phyloP scores from a whole-genome alignment of 768 basidiomycete species.

The Chalciporus chontae region DNA sequence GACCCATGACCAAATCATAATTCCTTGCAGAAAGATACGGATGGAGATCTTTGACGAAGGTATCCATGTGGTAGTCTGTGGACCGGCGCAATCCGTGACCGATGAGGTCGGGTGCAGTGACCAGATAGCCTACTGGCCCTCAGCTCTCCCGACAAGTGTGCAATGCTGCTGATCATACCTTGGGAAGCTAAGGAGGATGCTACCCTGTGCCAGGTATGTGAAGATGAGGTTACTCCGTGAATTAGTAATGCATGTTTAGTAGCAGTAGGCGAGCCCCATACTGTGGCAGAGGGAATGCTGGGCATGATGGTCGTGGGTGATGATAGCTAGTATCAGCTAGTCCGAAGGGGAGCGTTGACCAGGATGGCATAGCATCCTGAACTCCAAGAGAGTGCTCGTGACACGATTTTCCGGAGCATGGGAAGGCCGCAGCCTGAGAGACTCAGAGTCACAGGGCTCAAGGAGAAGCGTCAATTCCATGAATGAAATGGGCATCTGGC shows the following conservation, averaged over 20 bases:
- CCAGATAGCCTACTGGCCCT: constrained; percentile 14
- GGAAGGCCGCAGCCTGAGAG: background rate
- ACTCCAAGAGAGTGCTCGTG: background rate
- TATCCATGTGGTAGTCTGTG: constrained; percentile 6
- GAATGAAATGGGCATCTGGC: no score
- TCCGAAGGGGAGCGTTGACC: no score
- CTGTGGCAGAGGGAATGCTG: constrained; percentile 8
- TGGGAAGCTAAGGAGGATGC: constrained; percentile 12
- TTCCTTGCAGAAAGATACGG: constrained; percentile 9
- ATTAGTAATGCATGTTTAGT: constrained; percentile 12
- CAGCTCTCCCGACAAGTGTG: background rate
- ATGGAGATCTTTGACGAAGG: constrained; percentile 11
- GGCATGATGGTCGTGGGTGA: constrained; percentile 4
- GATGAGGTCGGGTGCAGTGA: constrained; percentile 19
- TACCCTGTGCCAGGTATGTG: constrained; percentile 17
- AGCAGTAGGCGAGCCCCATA: constrained; percentile 17
- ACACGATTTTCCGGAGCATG: background rate
- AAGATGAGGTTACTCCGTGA: constrained; percentile 14
- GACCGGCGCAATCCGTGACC: constrained; percentile 11
- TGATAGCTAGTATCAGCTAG: background rate
- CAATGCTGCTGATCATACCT: constrained; percentile 4
- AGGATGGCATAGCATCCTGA: background rate
- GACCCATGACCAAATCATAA: constrained; percentile 19
- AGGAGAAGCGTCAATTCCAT: no score
- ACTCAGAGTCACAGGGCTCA: background rate